These are phyloP conservation scores for Hibiscus trionum DNA, from an alignment of 345 rosid genomes.

Conservation along the genomic window DNA sequence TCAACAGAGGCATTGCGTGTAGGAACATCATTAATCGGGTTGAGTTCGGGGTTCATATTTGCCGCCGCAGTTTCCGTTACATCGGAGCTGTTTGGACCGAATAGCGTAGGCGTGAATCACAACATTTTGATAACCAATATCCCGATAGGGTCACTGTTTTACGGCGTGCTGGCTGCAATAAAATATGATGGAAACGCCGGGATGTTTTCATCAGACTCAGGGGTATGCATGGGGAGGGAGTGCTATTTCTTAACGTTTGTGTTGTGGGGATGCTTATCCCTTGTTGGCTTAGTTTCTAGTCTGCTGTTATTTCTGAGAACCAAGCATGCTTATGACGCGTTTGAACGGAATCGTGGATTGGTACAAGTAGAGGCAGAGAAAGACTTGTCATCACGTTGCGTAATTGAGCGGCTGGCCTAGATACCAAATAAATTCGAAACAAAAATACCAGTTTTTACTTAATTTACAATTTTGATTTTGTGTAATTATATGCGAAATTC, in stretches of 20 bases:
- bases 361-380: not conserved
- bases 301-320: conserved; percentile 65
- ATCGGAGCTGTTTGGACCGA: conserved; percentile 88
- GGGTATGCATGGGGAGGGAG: conserved; percentile 63
- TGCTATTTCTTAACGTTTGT: conserved; percentile 74
- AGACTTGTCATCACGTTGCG: not conserved
- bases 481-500: not conserved
- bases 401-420: not conserved
- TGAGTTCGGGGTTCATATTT: conserved; percentile 91
- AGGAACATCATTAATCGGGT: conserved; percentile 63
- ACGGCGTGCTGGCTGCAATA: conserved; percentile 75
- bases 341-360: conserved; percentile 42
- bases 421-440: not conserved
- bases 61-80: conserved; percentile 94
- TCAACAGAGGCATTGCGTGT: conserved; percentile 44
- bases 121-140: conserved; percentile 90
- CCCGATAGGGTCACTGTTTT: conserved; percentile 76
- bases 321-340: conserved; percentile 62
- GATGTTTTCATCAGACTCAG: conserved; percentile 27
- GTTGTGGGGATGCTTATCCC: conserved; percentile 79
- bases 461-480: not conserved
- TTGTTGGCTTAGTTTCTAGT: conserved; percentile 54
- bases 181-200: conserved; percentile 60
- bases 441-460: not conserved
- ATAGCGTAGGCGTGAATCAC: conserved; percentile 88